Conservation (phyloP, 2,329 filamentous ascomycete genomes). For the Xylariaceae sp. region DNA sequence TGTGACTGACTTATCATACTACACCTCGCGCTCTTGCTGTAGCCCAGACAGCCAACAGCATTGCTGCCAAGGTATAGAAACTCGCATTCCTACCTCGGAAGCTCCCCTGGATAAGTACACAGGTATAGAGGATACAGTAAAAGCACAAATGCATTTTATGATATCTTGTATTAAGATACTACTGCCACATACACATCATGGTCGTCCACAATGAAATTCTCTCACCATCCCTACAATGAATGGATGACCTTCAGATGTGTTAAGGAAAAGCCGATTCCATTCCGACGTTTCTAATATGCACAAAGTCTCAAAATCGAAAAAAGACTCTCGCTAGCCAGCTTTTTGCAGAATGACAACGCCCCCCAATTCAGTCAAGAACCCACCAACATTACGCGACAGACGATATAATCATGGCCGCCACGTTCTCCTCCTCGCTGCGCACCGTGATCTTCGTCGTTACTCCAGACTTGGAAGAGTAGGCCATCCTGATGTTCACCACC, state of each 20-base stretch:
- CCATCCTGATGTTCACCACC: slow-evolving; percentile 84
- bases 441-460: slow-evolving; percentile 95
- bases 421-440: slow-evolving; percentile 85
- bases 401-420: slow-evolving; percentile 77
- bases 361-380: slow-evolving; percentile 19
- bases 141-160: too few relatives aligned
- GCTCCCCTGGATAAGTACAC: too few relatives aligned
- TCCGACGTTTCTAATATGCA: slow-evolving; percentile 23
- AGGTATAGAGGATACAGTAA: too few relatives aligned
- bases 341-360: slow-evolving; percentile 29
- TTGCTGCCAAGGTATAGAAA: too few relatives aligned
- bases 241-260: slow-evolving; percentile 2
- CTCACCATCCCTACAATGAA: too few relatives aligned
- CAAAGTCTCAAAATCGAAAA: slow-evolving; percentile 24
- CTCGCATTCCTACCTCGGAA: too few relatives aligned
- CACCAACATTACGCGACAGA: slow-evolving; percentile 64
- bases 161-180: too few relatives aligned
- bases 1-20: too few relatives aligned
- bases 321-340: slow-evolving; percentile 26
- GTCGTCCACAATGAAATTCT: too few relatives aligned
- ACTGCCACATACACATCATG: too few relatives aligned
- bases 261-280: slow-evolving; percentile 8
- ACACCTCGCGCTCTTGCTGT: too few relatives aligned
- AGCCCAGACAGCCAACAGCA: too few relatives aligned
- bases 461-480: slow-evolving; percentile 83